Evolutionary conservation across 371 early-diverging fungal species (phyloP).

Genomic region (Lichtheimia corymbifera): DNA sequence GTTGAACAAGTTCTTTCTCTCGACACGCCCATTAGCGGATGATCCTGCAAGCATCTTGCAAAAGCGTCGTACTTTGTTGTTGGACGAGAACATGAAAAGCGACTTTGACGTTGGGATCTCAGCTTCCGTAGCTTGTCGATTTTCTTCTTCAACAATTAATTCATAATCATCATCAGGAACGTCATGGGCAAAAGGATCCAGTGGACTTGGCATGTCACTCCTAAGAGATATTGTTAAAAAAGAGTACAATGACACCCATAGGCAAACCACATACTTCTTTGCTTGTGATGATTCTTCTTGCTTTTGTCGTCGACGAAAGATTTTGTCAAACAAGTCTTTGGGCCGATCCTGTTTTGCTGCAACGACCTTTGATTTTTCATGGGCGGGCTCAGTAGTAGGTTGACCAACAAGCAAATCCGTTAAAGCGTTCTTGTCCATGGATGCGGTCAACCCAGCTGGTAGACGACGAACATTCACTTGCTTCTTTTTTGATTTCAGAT

Average conservation of each 20-base stretch:
- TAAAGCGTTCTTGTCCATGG: conserved; percentile 38
- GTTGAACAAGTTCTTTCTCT: conserved; percentile 52
- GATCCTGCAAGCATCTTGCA: conserved; percentile 46
- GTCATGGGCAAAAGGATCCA: too few relatives aligned
- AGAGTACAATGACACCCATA: too few relatives aligned
- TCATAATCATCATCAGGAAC: conserved; percentile 37
- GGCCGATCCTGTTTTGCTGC: not conserved
- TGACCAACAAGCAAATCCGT: conserved; percentile 24
- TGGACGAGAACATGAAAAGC: conserved; percentile 36
- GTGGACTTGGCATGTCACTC: too few relatives aligned
- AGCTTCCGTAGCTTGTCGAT: conserved; percentile 31
- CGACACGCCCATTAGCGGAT: conserved; percentile 33
- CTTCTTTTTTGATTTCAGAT: conserved; percentile 32
- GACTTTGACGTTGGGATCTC: conserved; percentile 28
- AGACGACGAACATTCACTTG: conserved; percentile 42
- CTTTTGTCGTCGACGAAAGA: not conserved
- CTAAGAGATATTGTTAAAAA: too few relatives aligned
- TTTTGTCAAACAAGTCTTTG: not conserved
- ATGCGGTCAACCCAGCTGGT: conserved; percentile 44
- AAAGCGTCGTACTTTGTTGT: conserved; percentile 33
- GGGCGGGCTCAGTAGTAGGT: not conserved
- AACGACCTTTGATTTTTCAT: not conserved
- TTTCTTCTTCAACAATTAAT: conserved; percentile 45
- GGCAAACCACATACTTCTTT: not conserved
- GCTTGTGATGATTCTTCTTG: conserved; percentile 2